phyloP scores from a whole-genome alignment of 306 rosid species.

The Arachis stenosperma region DNA sequence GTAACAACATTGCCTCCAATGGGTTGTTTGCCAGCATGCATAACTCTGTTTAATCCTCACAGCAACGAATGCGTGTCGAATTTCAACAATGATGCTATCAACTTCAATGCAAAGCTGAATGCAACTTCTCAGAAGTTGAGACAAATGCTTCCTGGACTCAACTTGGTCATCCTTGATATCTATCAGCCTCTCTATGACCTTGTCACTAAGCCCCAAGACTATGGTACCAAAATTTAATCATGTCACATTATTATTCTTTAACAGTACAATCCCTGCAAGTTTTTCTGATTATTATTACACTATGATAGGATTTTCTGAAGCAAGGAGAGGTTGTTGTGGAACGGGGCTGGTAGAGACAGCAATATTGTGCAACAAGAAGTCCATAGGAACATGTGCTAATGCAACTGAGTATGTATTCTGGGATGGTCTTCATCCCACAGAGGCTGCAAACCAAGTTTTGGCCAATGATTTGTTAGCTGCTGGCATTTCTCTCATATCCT shows the following conservation, averaged over 20 bases:
- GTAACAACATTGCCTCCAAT: constrained; percentile 69
- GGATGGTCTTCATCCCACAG: constrained; percentile 80
- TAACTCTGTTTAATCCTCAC: constrained; percentile 57
- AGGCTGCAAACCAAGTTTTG: constrained; percentile 58
- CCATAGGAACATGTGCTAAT: constrained; percentile 72
- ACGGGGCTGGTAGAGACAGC: constrained; percentile 68
- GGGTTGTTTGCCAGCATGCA: constrained; percentile 67
- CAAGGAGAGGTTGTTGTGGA: constrained; percentile 75
- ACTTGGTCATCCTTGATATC: constrained; percentile 58
- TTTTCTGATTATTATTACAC: too few relatives aligned
- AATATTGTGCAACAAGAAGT: constrained; percentile 57
- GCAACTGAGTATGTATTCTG: constrained; percentile 77
- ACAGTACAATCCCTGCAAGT: neutral
- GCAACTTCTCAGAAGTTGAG: constrained; percentile 55
- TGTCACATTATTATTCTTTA: neutral
- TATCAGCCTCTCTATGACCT: constrained; percentile 63
- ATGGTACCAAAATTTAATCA: constrained; percentile 47
- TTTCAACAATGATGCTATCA: constrained; percentile 55
- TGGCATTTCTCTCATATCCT: constrained; percentile 61
- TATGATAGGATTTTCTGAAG: constrained; percentile 65
- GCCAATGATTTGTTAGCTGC: constrained; percentile 44
- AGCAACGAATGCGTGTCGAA: constrained; percentile 54
- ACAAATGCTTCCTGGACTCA: constrained; percentile 59
- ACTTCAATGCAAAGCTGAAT: constrained; percentile 60
- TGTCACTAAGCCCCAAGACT: constrained; percentile 53